Evolutionary conservation across 2,329 filamentous ascomycete species (phyloP).

Genomic region (Cryoendolithus antarcticus): DNA sequence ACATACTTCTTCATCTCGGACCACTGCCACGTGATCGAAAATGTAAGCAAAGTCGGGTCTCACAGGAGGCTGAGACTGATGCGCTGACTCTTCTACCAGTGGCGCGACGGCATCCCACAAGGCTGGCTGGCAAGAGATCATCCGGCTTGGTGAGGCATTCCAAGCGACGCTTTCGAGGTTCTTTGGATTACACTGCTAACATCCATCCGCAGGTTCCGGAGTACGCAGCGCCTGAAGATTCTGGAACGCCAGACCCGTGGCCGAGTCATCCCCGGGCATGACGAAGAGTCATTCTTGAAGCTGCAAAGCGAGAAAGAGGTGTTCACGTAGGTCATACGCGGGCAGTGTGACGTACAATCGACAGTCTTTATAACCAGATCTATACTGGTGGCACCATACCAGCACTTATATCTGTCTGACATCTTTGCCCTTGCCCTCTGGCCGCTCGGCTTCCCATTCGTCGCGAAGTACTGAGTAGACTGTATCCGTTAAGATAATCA

Average conservation of each 20-base stretch:
- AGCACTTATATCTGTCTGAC: constrained; percentile 59
- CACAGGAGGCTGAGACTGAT: not conserved
- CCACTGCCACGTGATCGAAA: constrained; percentile 26
- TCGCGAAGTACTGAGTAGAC: constrained; percentile 82
- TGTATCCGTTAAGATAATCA: constrained; percentile 74
- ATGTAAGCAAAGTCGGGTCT: constrained; percentile 11
- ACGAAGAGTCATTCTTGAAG: constrained; percentile 21
- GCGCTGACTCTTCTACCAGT: constrained; percentile 10
- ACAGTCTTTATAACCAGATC: too few species aligned
- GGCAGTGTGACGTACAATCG: too few species aligned
- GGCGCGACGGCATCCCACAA: constrained; percentile 24
- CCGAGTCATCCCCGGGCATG: constrained; percentile 24
- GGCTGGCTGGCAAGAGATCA: constrained; percentile 26
- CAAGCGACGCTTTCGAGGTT: too few species aligned
- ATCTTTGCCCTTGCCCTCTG: constrained; percentile 80
- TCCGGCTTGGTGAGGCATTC: constrained; percentile 16
- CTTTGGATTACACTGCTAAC: not conserved
- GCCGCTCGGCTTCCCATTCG: constrained; percentile 85
- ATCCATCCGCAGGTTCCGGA: constrained; percentile 15
- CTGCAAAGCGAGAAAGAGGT: constrained; percentile 16
- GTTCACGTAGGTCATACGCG: constrained; percentile 9
- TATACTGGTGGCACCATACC: too few species aligned
- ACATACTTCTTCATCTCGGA: constrained; percentile 24
- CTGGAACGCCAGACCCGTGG: constrained; percentile 19
- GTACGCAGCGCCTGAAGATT: constrained; percentile 22